Conservation (phyloP, 345 rosid species). For the Populus tremula region DNA sequence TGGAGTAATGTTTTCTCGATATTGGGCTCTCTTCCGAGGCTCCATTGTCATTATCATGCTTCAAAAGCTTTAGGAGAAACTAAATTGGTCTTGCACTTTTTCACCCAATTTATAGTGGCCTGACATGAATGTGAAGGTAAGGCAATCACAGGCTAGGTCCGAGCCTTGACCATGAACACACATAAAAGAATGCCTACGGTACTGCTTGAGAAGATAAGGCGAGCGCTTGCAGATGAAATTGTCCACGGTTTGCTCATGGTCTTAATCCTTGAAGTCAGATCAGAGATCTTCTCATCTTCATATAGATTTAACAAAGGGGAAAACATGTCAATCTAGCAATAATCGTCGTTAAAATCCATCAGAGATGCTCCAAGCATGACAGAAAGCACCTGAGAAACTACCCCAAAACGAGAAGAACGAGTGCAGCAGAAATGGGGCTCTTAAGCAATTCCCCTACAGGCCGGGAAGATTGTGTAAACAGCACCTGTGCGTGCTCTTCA, state of each 20-base stretch:
- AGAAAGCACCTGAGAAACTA: conserved; percentile 71
- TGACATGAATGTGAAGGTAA: too few relatives aligned
- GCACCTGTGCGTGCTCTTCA: conserved; percentile 96
- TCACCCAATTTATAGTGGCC: too few relatives aligned
- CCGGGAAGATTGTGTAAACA: conserved; percentile 50
- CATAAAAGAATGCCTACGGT: too few relatives aligned
- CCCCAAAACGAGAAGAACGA: conserved; percentile 57
- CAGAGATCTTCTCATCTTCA: background rate
- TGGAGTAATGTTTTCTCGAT: too few relatives aligned
- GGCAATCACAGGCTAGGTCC: too few relatives aligned
- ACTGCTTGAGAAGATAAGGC: background rate
- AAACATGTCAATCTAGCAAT: conserved; percentile 29
- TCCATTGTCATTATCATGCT: too few relatives aligned
- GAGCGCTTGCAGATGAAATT: background rate
- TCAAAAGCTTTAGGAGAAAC: too few relatives aligned
- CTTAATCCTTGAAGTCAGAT: background rate
- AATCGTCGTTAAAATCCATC: conserved; percentile 74
- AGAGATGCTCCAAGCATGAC: conserved; percentile 74
- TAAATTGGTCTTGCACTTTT: too few relatives aligned
- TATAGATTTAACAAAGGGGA: too few relatives aligned
- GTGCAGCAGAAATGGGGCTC: conserved; percentile 82
- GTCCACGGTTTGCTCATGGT: background rate
- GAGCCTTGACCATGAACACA: too few relatives aligned
- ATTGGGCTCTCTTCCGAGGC: too few relatives aligned
- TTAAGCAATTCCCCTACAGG: conserved; percentile 71